A percentile compares a stretch with the other conserved stretches of the same genome.
Conservation (phyloP, 2,329 filamentous ascomycete genomes). For the Rhinocladiella similis region DNA sequence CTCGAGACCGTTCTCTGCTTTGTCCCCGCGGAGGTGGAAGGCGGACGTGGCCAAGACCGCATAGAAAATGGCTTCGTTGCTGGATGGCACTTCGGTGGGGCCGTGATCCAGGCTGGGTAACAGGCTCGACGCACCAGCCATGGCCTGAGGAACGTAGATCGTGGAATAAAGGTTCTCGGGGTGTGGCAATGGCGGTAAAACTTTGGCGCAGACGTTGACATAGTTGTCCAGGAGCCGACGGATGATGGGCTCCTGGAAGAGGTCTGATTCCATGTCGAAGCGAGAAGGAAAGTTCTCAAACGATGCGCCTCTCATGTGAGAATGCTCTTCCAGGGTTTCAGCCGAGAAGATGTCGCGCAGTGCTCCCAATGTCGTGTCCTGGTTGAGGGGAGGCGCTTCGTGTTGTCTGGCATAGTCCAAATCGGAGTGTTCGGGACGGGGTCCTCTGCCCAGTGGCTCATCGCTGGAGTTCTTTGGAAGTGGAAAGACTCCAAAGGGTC, state of each 20-base stretch:
- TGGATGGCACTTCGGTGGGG: constrained; percentile 6
- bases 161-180: constrained; percentile 15
- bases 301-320: neutral
- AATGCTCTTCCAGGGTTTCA: neutral
- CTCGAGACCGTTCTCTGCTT: neutral
- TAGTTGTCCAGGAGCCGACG: constrained; percentile 21
- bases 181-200: constrained; percentile 19
- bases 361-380: neutral
- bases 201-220: constrained; percentile 10
- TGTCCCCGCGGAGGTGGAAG: constrained; percentile 38
- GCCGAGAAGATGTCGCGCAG: neutral
- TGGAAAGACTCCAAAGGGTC: constrained; percentile 14
- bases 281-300: neutral
- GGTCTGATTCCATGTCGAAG: neutral
- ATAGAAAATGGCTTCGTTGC: constrained; percentile 34
- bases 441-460: neutral
- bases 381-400: neutral
- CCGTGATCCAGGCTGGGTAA: constrained; percentile 1
- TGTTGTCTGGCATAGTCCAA: neutral
- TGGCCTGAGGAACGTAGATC: constrained; percentile 20
- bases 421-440: neutral
- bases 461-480: neutral
- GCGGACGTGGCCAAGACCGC: constrained; percentile 46
- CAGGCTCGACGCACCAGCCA: constrained; percentile 15
- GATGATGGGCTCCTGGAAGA: constrained; percentile 17